Base-by-base conservation (phyloP, 352 stramenopile genomes). In the Globisporangium middletonii region DNA sequence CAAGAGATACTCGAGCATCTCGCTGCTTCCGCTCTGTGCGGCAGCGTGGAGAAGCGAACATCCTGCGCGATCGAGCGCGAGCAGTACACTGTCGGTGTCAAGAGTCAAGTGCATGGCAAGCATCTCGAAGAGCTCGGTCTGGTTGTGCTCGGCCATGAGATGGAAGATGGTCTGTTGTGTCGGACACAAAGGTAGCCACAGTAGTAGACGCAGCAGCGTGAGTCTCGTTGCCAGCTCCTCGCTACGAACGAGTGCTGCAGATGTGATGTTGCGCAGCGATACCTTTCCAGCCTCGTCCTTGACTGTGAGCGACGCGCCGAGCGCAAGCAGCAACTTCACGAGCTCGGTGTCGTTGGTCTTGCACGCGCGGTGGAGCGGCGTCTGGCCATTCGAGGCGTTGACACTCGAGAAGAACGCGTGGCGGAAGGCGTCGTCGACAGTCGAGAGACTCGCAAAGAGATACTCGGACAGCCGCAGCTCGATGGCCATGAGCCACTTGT, bases 401-500 rank as follows among this genome's bases (percentile, higher is more conserved):
- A 54, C 63, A 16, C 67, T 75, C 1, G 51, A 19, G 46, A 89
- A 76, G 23, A 81, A 86, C 26, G 67, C 60, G 18, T 42, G 41
- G 18, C 65, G 71, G 2, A 33, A 35, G 1, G 63, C 38, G 9
- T 58, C 28, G 3, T 65, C 55, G 0, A 65, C 63, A 1, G 64
- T 59, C 0, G 65, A 73, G 0, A 86, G 63, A 28, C 59, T 79
- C 16, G 53, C 55, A 3, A 61, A 38, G 9, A 88, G 42, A 45
- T 64, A 89, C 44, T 77, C 71, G 28, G 68, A 42, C 0, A 87
- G 65, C 42, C 61, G 64, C 51, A 89, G 47, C 16, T 89, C 76
- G 37, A 87, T 77, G 4, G 74, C 79, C 79, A 89, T 86, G 56
- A 83, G 83, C 76, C 72, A 86, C 65, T 83, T 89, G 63, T 87